Conservation (phyloP, 2,329 filamentous ascomycete species). For the Conoideocrella luteorostrata region DNA sequence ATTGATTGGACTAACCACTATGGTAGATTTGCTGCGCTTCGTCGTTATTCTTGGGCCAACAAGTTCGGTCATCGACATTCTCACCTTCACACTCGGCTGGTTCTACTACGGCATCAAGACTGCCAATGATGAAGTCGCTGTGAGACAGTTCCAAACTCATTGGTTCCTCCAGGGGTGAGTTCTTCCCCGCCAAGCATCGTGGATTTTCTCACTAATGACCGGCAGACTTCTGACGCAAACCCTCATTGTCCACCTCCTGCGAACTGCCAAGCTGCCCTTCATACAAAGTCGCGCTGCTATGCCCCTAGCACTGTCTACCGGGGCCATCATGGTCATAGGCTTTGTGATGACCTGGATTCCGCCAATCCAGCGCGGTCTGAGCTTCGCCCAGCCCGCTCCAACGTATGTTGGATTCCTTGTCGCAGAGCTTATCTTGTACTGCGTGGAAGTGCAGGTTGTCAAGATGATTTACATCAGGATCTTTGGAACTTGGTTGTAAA, state of each 20-base stretch:
- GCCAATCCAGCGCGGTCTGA: constrained; percentile 14
- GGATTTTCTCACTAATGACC: background rate
- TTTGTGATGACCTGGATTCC: constrained; percentile 20
- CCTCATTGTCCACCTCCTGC: constrained; percentile 21
- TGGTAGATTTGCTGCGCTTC: constrained; percentile 21
- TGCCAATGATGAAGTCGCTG: constrained; percentile 8
- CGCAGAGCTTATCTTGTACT: constrained; percentile 18
- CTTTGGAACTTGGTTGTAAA: constrained; percentile 20
- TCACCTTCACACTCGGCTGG: constrained; percentile 17
- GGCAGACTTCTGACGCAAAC: constrained; percentile 20
- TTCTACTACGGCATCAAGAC: constrained; percentile 19
- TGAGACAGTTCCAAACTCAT: constrained; percentile 18
- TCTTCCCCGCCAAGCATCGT: too few relatives aligned
- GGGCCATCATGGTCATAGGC: constrained; percentile 18
- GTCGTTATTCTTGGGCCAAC: constrained; percentile 20
- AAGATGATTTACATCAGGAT: constrained; percentile 20
- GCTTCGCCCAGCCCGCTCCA: constrained; percentile 15
- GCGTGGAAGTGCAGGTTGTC: constrained; percentile 19
- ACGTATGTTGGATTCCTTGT: constrained; percentile 18
- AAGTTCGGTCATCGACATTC: constrained; percentile 21
- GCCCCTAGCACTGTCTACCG: constrained; percentile 17
- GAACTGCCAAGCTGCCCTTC: constrained; percentile 20
- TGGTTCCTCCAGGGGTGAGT: constrained; percentile 21
- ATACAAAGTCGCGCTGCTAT: constrained; percentile 17
- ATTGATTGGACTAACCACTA: background rate